Base-by-base conservation (phyloP, 306 rosid species). In the Glycine soja region DNA sequence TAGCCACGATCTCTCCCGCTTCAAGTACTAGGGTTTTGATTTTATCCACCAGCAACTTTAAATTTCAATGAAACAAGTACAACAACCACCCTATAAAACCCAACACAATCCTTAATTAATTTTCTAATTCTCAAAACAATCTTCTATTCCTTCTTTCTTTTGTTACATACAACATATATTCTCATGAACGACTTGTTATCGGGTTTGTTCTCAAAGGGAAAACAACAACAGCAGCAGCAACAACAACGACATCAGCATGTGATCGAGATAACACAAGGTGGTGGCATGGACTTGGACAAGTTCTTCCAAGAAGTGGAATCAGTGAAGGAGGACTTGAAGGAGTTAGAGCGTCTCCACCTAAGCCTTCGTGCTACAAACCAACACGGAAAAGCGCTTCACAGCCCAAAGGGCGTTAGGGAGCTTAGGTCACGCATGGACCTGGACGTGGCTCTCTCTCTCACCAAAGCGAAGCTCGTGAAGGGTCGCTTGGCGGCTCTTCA, bases 401-500 rank as follows among this genome's bases (percentile, higher is more conserved):
- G 86, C 69, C 97, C 97, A 4, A 79, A 81, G 54, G 87, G 92
- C 2, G 89, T 92, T 16, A 95, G 89, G 86, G 93, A 95, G 34
- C 89, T 92, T 75, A 92, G 98, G 46, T 90, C 94, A 24, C 87
- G 92, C 8, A 95, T 95, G 97, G 98, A 95, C 42, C 83, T 87
- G 10, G 98, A 95, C 65, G 97, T 95, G 34, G 7, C 89, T 2
- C 89, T 89, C 0, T 82, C 98, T 0, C 95, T 95, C 6, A 90
- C 85, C 86, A 95, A 90, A 53, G 98, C 98, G 3, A 95, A 90
- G 84, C 74, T 86, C 1, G 46, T 92, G 38, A 95, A 95, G 87
- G 76, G 83, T 48, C 91, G 92, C 0, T 85, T 95, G 61, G 98
- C 92, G 83, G 90, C 95, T 0, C 87, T 95, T 15, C 97, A 91